phyloP scores from a whole-genome alignment of 2,329 filamentous ascomycete genomes.

The Talaromyces pinophilus region DNA sequence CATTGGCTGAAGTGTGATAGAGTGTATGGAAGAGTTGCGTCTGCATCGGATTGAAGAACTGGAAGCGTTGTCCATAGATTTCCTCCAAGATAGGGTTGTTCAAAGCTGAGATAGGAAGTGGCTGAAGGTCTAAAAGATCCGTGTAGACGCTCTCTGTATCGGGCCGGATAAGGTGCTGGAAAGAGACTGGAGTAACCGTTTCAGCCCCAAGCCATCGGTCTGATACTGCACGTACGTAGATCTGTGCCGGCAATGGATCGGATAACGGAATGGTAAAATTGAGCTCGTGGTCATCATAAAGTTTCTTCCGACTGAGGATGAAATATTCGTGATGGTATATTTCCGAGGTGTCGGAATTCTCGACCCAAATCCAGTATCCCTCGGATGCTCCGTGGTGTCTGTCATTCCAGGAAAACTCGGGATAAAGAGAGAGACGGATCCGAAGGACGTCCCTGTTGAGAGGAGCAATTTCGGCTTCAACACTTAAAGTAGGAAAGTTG shows the following conservation, averaged over 20 bases:
- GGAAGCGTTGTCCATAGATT: conserved; percentile 83
- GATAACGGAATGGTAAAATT: conserved; percentile 96
- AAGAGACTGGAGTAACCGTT: conserved; percentile 91
- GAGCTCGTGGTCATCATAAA: conserved; percentile 94
- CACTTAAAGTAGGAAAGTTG: conserved; percentile 86
- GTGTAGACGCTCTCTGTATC: conserved; percentile 98
- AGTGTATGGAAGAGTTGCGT: conserved; percentile 97
- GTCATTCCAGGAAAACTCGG: conserved; percentile 94
- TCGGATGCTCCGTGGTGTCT: conserved; percentile 90
- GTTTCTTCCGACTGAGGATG: conserved; percentile 83
- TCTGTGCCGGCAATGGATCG: conserved; percentile 90
- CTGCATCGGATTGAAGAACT: conserved; percentile 99
- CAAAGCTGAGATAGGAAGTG: conserved; percentile 79
- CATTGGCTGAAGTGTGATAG: conserved; percentile 89
- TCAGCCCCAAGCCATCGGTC: conserved; percentile 97
- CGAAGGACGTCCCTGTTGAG: conserved; percentile 91
- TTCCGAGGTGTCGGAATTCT: conserved; percentile 95
- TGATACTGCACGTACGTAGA: conserved; percentile 91
- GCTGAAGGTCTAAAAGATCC: conserved; percentile 87
- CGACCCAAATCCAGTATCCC: conserved; percentile 98
- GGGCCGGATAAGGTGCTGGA: conserved; percentile 94
- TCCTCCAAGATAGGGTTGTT: conserved; percentile 86
- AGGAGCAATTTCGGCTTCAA: conserved; percentile 93
- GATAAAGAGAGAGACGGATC: conserved; percentile 81
- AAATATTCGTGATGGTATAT: conserved; percentile 99